These are phyloP conservation scores for Chamaecyparis obtusa DNA, from an alignment of 75 land plant genomes.

Conservation along the genomic window DNA sequence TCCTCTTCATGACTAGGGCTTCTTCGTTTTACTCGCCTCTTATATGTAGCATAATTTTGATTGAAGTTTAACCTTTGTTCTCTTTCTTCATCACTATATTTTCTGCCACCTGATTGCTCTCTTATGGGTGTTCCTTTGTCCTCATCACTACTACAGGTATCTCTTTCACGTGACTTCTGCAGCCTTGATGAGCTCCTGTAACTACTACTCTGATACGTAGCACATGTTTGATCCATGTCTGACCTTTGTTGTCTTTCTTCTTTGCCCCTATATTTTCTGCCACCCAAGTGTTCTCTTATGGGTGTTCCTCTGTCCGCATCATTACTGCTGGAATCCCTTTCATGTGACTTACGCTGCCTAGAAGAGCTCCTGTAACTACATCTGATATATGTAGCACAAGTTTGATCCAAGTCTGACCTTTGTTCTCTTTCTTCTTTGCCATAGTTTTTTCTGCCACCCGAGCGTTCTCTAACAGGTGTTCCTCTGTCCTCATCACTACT, in stretches of 20 bases:
- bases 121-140: slow-evolving; percentile 5
- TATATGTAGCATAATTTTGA: slow-evolving; percentile 1
- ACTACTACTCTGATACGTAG: background rate
- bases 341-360: slow-evolving; percentile 19
- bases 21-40: background rate
- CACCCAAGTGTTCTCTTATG: background rate
- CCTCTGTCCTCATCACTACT: slow-evolving; percentile 5
- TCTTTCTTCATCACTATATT: background rate
- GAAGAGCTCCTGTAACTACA: slow-evolving; percentile 20
- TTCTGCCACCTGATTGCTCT: background rate
- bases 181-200: slow-evolving; percentile 23
- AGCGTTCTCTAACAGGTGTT: background rate
- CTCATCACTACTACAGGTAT: background rate
- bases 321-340: background rate
- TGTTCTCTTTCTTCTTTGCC: background rate
- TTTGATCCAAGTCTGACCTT: background rate
- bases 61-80: background rate
- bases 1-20: background rate
- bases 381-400: background rate
- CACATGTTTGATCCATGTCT: slow-evolving; percentile 5
- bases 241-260: background rate
- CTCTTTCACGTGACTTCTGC: slow-evolving; percentile 18
- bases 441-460: background rate
- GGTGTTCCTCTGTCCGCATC: slow-evolving; percentile 3
- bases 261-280: background rate